Percentiles rank a stretch among this genome's conserved stretches.
Evolutionary conservation across 2,329 filamentous ascomycete genomes (phyloP).

Genomic region (Gyromitra esculenta): DNA sequence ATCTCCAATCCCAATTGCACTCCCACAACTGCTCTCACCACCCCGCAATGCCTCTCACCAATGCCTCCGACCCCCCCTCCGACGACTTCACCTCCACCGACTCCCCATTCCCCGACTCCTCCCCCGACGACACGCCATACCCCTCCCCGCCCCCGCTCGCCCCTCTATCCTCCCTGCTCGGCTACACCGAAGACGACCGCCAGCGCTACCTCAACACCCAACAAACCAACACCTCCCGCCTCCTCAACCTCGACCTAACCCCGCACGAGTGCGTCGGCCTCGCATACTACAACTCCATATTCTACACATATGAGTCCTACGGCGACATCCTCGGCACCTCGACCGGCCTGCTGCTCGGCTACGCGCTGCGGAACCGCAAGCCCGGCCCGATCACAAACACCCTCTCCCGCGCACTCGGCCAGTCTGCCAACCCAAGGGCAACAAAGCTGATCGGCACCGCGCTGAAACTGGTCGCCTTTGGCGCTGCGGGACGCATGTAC

Average conservation of each 20-base stretch:
- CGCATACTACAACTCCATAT: conserved; percentile 41
- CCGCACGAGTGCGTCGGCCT: conserved; percentile 14
- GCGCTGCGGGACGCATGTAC: conserved; percentile 14
- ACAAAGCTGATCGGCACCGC: background rate
- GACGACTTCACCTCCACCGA: conserved; percentile 25
- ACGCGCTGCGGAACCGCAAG: conserved; percentile 18
- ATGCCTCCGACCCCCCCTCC: conserved; percentile 19
- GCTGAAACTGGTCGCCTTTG: conserved; percentile 22
- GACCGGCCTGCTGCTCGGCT: conserved; percentile 11
- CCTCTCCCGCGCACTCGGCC: conserved; percentile 15
- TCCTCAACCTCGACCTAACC: conserved; percentile 35
- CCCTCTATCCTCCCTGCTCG: conserved; percentile 32
- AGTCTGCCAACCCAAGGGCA: background rate
- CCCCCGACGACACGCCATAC: conserved; percentile 17
- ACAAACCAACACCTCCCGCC: conserved; percentile 13
- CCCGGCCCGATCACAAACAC: conserved; percentile 26
- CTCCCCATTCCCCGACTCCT: background rate
- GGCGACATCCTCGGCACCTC: conserved; percentile 34
- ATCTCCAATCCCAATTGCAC: background rate
- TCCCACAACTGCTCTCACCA: conserved; percentile 33
- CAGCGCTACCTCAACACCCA: conserved; percentile 14
- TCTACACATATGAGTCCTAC: conserved; percentile 50
- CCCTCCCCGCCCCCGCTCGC: conserved; percentile 33
- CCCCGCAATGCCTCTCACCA: conserved; percentile 11
- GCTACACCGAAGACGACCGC: conserved; percentile 37